A percentile compares a stretch with the other conserved stretches of the same genome.
Evolutionary conservation across 2,329 filamentous ascomycete species (phyloP).

Genomic region (Dactylellina cionopaga): DNA sequence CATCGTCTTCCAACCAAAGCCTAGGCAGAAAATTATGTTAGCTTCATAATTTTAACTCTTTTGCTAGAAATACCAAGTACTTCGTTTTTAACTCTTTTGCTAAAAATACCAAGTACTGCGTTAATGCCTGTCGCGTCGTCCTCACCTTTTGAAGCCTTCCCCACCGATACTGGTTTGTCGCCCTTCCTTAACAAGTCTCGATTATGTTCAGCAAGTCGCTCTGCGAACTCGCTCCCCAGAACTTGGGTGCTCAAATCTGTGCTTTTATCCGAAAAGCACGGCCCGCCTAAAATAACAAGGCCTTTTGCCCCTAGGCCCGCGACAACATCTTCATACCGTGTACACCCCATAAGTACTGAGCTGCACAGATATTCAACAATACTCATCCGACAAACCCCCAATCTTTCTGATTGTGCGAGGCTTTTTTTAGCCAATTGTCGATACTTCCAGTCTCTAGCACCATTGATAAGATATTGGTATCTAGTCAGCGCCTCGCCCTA

Average conservation of each 20-base stretch:
- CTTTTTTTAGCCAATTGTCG: conserved; percentile 7
- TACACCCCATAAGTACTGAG: background rate
- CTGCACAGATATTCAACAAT: conserved; percentile 6
- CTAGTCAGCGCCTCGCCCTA: conserved; percentile 4
- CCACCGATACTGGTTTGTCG: too few species aligned
- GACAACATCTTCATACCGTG: background rate
- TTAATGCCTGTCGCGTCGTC: background rate
- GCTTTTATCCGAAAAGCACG: conserved; percentile 5
- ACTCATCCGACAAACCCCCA: background rate
- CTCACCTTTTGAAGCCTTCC: too few species aligned
- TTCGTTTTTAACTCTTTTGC: background rate
- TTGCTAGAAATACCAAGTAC: background rate
- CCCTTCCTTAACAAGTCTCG: too few species aligned
- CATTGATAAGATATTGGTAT: conserved; percentile 4
- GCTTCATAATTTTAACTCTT: conserved; percentile 1
- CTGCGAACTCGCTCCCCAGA: background rate
- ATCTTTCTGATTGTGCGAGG: background rate
- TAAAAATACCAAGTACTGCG: background rate
- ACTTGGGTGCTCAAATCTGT: background rate
- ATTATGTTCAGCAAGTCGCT: background rate
- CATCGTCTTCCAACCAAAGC: background rate
- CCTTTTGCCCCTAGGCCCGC: background rate
- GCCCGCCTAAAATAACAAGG: background rate
- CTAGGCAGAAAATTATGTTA: conserved; percentile 14
- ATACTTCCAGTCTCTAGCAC: conserved; percentile 5